Conservation (phyloP, 768 basidiomycete species). For the Hemileccinum rubropunctum region DNA sequence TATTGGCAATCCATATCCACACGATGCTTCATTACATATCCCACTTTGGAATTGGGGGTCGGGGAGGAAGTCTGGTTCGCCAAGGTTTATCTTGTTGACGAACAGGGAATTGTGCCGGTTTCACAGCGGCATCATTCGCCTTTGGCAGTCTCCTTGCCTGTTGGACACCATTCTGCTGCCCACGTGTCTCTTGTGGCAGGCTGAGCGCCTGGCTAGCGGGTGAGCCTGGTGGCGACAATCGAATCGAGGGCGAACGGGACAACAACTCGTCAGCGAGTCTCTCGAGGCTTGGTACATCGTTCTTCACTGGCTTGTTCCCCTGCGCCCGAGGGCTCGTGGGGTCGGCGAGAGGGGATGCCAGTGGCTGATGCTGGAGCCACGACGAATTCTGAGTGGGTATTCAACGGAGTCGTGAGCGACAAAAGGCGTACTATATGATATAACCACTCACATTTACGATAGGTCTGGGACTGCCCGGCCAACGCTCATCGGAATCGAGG, state of each 20-base stretch:
- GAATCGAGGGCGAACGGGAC: slow-evolving; percentile 17
- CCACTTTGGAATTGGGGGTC: slow-evolving; percentile 32
- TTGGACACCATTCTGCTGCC: neutral
- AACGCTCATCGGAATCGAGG: slow-evolving; percentile 1
- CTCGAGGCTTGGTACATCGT: slow-evolving; percentile 9
- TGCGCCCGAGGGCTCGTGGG: too few relatives aligned
- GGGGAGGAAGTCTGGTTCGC: slow-evolving; percentile 28
- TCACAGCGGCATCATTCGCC: neutral
- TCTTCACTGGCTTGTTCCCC: neutral
- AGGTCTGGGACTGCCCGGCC: slow-evolving; percentile 17
- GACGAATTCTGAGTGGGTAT: slow-evolving; percentile 1
- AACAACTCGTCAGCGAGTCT: slow-evolving; percentile 13
- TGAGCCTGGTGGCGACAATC: slow-evolving; percentile 17
- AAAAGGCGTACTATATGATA: neutral
- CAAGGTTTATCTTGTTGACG: slow-evolving; percentile 15
- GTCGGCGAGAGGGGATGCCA: slow-evolving; percentile 9
- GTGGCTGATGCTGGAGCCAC: slow-evolving; percentile 17
- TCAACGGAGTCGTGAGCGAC: neutral
- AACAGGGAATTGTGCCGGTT: neutral
- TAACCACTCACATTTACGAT: slow-evolving; percentile 11
- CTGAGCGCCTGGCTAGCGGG: neutral
- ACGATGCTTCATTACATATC: slow-evolving; percentile 2
- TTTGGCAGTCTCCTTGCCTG: neutral
- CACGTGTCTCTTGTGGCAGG: neutral
- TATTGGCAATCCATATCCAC: too few relatives aligned